A percentile compares a stretch with the other conserved stretches of the same genome.
Conservation (phyloP, 441 rosid genomes). For the Pelargonium australe region DNA sequence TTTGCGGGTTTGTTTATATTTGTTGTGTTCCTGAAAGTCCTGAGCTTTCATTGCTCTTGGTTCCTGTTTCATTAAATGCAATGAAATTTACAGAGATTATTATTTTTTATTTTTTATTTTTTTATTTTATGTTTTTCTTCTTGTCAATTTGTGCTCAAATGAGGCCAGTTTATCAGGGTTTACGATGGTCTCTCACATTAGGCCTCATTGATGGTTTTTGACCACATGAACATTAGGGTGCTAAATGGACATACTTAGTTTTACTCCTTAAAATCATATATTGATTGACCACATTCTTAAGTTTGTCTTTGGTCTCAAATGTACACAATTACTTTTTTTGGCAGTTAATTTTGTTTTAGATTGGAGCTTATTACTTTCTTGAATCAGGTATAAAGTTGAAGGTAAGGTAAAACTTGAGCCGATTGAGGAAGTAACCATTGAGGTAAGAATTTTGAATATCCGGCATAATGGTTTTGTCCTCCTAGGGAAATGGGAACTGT, state of each 20-base stretch:
- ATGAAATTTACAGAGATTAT: no score
- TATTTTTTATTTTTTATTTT: no score
- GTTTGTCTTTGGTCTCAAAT: neutral
- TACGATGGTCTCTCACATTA: neutral
- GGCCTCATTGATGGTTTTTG: neutral
- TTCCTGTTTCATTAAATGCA: no score
- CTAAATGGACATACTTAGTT: neutral
- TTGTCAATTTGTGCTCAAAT: neutral
- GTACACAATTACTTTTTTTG: neutral
- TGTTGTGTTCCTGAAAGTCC: no score
- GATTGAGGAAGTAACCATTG: conserved; percentile 88
- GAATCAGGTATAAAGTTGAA: conserved; percentile 72
- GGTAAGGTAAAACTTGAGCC: conserved; percentile 72
- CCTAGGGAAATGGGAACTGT: conserved; percentile 8
- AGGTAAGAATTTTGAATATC: conserved; percentile 32
- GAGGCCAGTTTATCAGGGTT: no score
- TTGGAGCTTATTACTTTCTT: conserved; percentile 20
- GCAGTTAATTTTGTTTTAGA: neutral
- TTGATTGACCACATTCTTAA: neutral
- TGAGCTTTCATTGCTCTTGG: no score
- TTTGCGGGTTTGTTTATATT: no score
- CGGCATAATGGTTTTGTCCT: conserved; percentile 8
- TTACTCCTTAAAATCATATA: neutral
- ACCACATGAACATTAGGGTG: neutral
- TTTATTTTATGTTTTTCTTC: no score